phyloP scores from a whole-genome alignment of 2,329 filamentous ascomycete species.

The Aspergillus viridinutans region DNA sequence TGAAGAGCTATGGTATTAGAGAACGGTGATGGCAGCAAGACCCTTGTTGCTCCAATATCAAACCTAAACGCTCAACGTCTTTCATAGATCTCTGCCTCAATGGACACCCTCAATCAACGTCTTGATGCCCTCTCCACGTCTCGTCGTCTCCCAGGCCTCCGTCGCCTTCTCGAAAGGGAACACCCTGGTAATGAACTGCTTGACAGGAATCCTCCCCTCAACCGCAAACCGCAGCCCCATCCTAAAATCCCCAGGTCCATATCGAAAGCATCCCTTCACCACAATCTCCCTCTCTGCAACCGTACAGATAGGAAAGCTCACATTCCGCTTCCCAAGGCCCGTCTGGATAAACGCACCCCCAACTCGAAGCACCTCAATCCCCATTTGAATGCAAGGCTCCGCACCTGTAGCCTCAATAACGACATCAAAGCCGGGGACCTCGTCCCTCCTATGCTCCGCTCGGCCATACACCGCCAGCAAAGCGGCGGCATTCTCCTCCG shows the following conservation, averaged over 20 bases:
- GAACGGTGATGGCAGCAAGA: too few species aligned
- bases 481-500: conserved; percentile 22
- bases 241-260: conserved; percentile 32
- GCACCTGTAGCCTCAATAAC: conserved; percentile 44
- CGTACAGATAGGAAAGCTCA: conserved; percentile 34
- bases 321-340: conserved; percentile 36
- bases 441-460: conserved; percentile 14
- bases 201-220: conserved; percentile 21
- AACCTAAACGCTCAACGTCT: too few species aligned
- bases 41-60: too few species aligned
- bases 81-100: background rate
- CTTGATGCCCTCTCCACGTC: conserved; percentile 10
- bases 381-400: conserved; percentile 42
- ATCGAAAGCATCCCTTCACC: conserved; percentile 31
- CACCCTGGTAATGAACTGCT: conserved; percentile 25
- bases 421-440: conserved; percentile 30
- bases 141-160: conserved; percentile 28
- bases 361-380: conserved; percentile 34
- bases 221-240: conserved; percentile 37
- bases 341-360: conserved; percentile 33
- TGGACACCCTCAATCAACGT: conserved; percentile 9
- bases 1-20: too few species aligned
- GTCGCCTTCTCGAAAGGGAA: conserved; percentile 27
- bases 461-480: conserved; percentile 36
- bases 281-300: conserved; percentile 33